Base-by-base conservation (phyloP, 495 filamentous ascomycete species). In the Gamarada debralockiae region DNA sequence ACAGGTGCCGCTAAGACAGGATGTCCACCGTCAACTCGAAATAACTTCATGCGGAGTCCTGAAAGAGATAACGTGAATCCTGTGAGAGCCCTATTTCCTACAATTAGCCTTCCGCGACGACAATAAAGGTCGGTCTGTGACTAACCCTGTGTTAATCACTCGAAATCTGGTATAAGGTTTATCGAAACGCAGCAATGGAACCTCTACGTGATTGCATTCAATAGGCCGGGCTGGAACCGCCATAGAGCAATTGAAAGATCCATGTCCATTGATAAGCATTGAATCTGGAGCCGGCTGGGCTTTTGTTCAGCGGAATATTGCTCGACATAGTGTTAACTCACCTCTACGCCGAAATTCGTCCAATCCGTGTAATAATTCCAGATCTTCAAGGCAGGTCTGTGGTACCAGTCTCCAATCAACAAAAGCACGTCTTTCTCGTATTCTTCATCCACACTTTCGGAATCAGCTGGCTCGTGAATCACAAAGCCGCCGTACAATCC, bases 401-500 rank as follows among this genome's bases (percentile, higher is more conserved):
- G 77, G 59, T 78, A 80, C 75, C 75, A 78, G 53, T 80, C 77
- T 3, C 75, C 74, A 31, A 80, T 68, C 5, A 80, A 52, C 17
- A 80, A 64, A 23, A 79, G 47, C 21, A 70, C 62, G 3, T 77
- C 69, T 15, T 49, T 20, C 0, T 52, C 47, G 48, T 73, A 73
- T 4, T 54, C 36, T 50, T 65, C 61, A 5, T 10, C 17, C n/a
- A 27, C 21, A 13, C 18, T 24, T 14, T 42, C 37, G 2, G 34
- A 41, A 46, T 67, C 54, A 40, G 56, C 60, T 31, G 65, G 67
- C 10, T 67, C 64, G 52, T 81, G 79, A 31, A 83, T 66, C 39
- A 82, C 63, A 12, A 83, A 56, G 9, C 79, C 80, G 0, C 80
- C 79, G 57, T 78, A 73, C 12, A 83, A 66, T 12, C 80, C 80